These are phyloP conservation scores for Boechera divaricarpa DNA, from an alignment of 345 rosid species.

Conservation along the genomic window DNA sequence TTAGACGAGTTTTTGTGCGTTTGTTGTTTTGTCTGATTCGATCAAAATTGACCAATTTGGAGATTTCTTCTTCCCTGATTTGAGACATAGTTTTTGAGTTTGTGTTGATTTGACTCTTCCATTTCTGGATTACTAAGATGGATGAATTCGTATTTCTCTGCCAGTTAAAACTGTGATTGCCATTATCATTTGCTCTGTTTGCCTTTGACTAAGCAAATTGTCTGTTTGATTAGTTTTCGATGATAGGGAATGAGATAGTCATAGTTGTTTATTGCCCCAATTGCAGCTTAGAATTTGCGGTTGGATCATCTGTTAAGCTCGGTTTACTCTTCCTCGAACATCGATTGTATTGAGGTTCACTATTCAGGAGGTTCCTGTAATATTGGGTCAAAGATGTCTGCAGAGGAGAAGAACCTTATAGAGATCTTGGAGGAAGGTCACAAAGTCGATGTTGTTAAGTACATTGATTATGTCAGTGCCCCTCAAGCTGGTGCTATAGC, in stretches of 20 bases:
- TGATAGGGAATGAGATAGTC: slow-evolving; percentile 9
- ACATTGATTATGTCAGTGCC: slow-evolving; percentile 63
- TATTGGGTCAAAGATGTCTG: slow-evolving; percentile 48
- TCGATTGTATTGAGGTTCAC: slow-evolving; percentile 8
- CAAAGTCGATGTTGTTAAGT: slow-evolving; percentile 62
- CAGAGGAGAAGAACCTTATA: slow-evolving; percentile 61
- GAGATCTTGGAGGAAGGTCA: slow-evolving; percentile 70
- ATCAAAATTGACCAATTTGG: slow-evolving; percentile 1
- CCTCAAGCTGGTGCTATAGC: slow-evolving; percentile 76
- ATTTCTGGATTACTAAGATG: slow-evolving; percentile 12
- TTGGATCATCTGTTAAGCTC: slow-evolving; percentile 11
- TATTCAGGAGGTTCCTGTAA: background rate
- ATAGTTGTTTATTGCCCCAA: slow-evolving; percentile 4
- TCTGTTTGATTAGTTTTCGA: background rate
- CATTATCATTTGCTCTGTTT: slow-evolving; percentile 5
- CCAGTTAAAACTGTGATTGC: background rate
- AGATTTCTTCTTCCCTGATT: background rate
- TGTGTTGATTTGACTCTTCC: slow-evolving; percentile 28
- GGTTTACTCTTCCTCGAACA: background rate
- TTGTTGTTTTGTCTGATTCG: slow-evolving; percentile 20
- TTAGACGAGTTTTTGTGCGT: background rate
- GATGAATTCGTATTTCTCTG: background rate
- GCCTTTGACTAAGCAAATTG: background rate
- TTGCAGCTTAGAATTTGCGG: slow-evolving; percentile 19
- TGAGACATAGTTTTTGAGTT: slow-evolving; percentile 7